Evolutionary conservation across 768 basidiomycete genomes (phyloP), one percentile per base, ranked within the genome.

Genomic region (Mycena filopes): DNA sequence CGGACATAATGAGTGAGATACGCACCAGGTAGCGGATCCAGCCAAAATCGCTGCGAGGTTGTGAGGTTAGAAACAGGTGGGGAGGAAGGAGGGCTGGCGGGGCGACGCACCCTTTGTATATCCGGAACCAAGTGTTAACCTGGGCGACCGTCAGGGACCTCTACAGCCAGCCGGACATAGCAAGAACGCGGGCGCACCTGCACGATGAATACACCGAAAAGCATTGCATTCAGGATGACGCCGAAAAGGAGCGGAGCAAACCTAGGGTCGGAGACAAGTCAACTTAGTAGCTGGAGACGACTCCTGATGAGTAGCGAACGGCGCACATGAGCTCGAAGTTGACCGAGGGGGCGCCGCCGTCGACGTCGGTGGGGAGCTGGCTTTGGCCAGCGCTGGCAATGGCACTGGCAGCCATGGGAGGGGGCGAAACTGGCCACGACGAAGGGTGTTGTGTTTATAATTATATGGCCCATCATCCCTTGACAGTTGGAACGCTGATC

Each of bases 211-310:
- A 69, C 63, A 12, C 63, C 67, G 26, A 58, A 49, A 4, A 69
- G 55, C 49, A 69, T 20, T 23, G 42, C 59, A 55, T 69, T 69
- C 18, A 69, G 23, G 23, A 69, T 31, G 49, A 69, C 67, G 45
- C 68, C 68, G 23, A 69, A 31, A 12, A 69, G 48, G 7, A 69
- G 63, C 18, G 68, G 68, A n/a, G 60, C 63, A 26, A 62, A 64
- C n/a, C 67, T 68, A 42, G n/a, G 8, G 29, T 5, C n/a, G 18
- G 13, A n/a, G 36, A n/a, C 16, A 47, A 33, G 11, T 25, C 28
- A n/a, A 3, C n/a, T n/a, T n/a, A n/a, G n/a, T n/a, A n/a, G n/a
- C n/a, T n/a, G 18, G 16, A 25, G 45, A 25, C 18, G 5, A 25
- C n/a, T n/a, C n/a, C n/a, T n/a, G n/a, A n/a, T n/a, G n/a, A 25